Evolutionary conservation across 176 grass and related monocot genomes (phyloP), one percentile per base, ranked within the genome.

Genomic region (Cenchrus purpureus): DNA sequence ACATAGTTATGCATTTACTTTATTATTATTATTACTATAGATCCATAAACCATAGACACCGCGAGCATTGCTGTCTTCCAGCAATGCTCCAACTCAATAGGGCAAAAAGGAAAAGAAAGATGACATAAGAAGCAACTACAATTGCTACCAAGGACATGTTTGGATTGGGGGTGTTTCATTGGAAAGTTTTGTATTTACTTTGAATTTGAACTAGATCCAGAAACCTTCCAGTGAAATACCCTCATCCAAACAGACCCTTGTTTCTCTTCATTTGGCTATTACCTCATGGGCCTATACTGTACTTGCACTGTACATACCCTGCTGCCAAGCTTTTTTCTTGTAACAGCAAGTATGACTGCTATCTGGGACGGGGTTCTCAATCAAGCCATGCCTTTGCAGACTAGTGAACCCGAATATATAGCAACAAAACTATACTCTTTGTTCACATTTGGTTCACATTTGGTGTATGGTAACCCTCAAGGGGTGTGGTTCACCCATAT

Each of bases 401-500:
- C 65, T 86, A 70, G 15, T 71, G 71, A 77, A 64, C 66, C 75
- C 62, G 0, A 69, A 79, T 73, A 78, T 83, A 65, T 11, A 53
- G 71, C 15, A 43, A 77, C 72, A 89, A 85, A 91, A 91, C 68
- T 64, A 89, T 79, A 72, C 80, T 82, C 71, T 69, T 61, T 70
- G 73, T 85, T 85, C 84, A 88, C 78, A 87, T 28, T 85, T 25
- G 25, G 25, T 25, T 25, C 25, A 25, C 25, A 25, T 25, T 25
- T 85, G 60, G 3, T 34, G 78, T 72, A 59, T 66, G 60, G 74
- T 54, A 51, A 43, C 72, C 72, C 76, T 73, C 68, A 90, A 9
- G 88, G 87, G 56, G 75, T 89, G 28, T 81, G 84, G 79, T 98
- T 95, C 82, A 93, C 89, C 65, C 78, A 83, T 91, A 95, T 95